These are phyloP conservation scores for Gracilaria vermiculophylla DNA, from an alignment of 23 red algal genomes.

Conservation along the genomic window DNA sequence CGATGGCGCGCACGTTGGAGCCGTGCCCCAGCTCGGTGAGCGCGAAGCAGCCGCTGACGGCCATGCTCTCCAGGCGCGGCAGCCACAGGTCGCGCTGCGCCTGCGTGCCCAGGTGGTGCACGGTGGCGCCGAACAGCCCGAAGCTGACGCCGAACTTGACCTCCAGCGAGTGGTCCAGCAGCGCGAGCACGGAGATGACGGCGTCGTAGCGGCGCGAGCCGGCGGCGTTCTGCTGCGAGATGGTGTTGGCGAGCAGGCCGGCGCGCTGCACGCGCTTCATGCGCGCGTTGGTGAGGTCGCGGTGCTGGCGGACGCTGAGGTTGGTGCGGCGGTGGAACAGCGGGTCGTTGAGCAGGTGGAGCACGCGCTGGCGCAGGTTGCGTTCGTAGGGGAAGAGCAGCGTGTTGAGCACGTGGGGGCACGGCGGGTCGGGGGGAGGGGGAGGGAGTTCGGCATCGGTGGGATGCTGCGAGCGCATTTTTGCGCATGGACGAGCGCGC, in stretches of 20 bases:
- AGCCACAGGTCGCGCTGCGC: constrained; percentile 70
- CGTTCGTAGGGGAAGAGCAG: constrained; percentile 39
- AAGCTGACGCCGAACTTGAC: constrained; percentile 85
- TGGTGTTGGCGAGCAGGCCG: constrained; percentile 35
- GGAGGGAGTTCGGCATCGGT: background rate
- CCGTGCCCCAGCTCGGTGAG: constrained; percentile 96
- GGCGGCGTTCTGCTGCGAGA: constrained; percentile 20
- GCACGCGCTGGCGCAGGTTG: constrained; percentile 42
- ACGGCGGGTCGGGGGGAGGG: background rate
- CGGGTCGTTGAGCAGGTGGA: constrained; percentile 55
- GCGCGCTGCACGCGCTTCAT: constrained; percentile 37
- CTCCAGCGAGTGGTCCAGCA: constrained; percentile 85
- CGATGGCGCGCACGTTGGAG: constrained; percentile 89
- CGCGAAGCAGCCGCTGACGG: constrained; percentile 90
- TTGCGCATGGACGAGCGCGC: background rate
- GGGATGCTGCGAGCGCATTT: background rate
- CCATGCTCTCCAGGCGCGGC: constrained; percentile 58
- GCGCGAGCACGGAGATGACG: constrained; percentile 57
- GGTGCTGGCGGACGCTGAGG: constrained; percentile 29
- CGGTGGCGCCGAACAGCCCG: constrained; percentile 79
- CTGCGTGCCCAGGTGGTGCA: constrained; percentile 65
- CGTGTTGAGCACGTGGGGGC: background rate
- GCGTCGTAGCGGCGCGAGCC: constrained; percentile 66
- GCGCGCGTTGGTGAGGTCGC: constrained; percentile 38
- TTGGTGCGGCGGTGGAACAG: constrained; percentile 53